Evolutionary conservation across 495 filamentous ascomycete genomes (phyloP), one percentile per base, ranked within the genome.

Genomic region (Neohortaea acidophila): DNA sequence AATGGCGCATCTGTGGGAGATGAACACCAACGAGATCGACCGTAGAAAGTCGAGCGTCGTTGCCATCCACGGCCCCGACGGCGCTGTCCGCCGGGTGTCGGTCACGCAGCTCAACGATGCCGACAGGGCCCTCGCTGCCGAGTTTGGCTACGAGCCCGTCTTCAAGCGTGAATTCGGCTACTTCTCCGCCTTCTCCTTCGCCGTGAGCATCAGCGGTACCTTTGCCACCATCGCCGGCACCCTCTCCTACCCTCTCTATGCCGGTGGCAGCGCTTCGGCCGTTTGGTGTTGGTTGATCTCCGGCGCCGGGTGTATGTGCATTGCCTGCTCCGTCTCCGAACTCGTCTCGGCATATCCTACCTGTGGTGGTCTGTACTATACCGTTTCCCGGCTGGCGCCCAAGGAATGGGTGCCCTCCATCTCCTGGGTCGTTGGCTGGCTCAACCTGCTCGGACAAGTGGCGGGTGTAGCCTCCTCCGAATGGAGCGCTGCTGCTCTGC

Each of bases 231-330:
- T 74, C 44, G 67, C 70, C 52, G 75, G 72, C 1, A 77, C 73
- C 24, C 68, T 75, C 56, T 59, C 59, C 6, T 77, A 73, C 49
- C 71, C 72, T 0, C 61, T 77, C 21, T 55, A 63, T 38, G 72
- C 74, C 4, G 73, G 73, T 29, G 72, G 74, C 9, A 63, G 68
- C 14, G 65, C 71, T 21, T 61, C 71, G 23, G 70, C 67, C 12
- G 64, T 79, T 33, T 79, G 73, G 74, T 75, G 64, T 50, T 77
- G 73, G 73, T 49, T 75, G 8, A 67, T 77, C 22, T 70, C 68
- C n/a, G 73, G 73, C 22, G 57, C 61, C 22, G 74, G 74, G 2
- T 75, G 70, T 38, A 69, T 69, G 66, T 73, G 70, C 41, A 68
- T 79, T 55, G 74, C 73, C 5, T 41, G 38, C 21, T 60, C 71